Conservation (phyloP, 1,284 basidiomycete genomes). For the Puccinia coronata region DNA sequence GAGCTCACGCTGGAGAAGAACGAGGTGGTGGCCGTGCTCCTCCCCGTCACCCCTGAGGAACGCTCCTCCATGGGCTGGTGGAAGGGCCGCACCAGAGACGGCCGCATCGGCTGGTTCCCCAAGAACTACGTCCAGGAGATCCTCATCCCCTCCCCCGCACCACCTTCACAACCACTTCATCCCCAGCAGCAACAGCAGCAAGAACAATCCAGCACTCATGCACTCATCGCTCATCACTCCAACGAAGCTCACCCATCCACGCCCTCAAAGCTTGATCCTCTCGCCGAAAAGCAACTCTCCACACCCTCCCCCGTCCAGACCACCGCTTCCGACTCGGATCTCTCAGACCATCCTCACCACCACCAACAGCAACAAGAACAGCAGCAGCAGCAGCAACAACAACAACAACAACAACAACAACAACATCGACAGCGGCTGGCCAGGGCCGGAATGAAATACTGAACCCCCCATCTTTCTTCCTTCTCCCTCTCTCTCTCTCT, state of each 20-base stretch:
- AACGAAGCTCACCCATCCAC: background rate
- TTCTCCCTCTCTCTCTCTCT: background rate
- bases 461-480: background rate
- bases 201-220: background rate
- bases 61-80: constrained; percentile 86
- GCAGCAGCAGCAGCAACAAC: background rate
- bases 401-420: background rate
- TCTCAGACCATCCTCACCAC: background rate
- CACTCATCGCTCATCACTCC: background rate
- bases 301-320: background rate
- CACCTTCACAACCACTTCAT: background rate
- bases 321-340: background rate
- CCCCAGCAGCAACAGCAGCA: background rate
- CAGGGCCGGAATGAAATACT: constrained; percentile 19
- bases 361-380: background rate
- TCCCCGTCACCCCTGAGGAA: constrained; percentile 70
- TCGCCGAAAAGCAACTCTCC: too few relatives aligned
- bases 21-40: constrained; percentile 89
- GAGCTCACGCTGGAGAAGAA: constrained; percentile 83
- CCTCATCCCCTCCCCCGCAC: constrained; percentile 6
- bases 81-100: constrained; percentile 90
- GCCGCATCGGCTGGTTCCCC: constrained; percentile 95
- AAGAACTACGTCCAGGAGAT: constrained; percentile 71
- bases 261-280: background rate
- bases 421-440: constrained; percentile 8